phyloP scores from a whole-genome alignment of 768 basidiomycete genomes.

The Mycena metata region DNA sequence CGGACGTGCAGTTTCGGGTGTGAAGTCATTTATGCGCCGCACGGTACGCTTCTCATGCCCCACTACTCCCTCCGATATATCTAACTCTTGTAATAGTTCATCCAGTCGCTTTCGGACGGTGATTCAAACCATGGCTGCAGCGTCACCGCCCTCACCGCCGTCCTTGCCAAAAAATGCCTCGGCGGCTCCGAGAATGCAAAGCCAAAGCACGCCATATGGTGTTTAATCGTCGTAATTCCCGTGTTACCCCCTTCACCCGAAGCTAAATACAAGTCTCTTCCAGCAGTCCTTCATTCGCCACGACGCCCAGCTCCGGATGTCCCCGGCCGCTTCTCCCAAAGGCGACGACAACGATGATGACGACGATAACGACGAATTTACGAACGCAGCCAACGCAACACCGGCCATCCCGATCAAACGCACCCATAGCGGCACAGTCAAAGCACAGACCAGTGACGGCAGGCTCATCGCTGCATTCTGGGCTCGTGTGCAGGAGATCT shows the following conservation, averaged over 20 bases:
- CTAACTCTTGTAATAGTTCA: background rate
- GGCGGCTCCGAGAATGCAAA: slow-evolving; percentile 3
- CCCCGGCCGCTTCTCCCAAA: too few species aligned
- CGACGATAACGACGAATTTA: background rate
- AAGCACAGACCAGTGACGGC: slow-evolving; percentile 6
- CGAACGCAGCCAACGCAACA: too few species aligned
- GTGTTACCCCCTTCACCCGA: background rate
- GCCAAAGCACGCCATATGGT: slow-evolving; percentile 16
- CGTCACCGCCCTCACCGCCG: slow-evolving; percentile 2
- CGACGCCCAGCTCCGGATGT: slow-evolving; percentile 3
- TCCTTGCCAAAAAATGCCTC: background rate
- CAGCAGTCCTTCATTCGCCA: slow-evolving; percentile 15
- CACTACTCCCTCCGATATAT: background rate
- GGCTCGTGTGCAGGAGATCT: background rate
- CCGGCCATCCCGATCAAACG: slow-evolving; percentile 9
- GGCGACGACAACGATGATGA: too few species aligned
- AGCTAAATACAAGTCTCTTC: background rate
- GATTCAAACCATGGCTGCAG: background rate
- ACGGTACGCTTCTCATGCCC: background rate
- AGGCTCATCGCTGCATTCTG: slow-evolving; percentile 12
- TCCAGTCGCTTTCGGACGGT: background rate
- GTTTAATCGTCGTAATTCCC: background rate
- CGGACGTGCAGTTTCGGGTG: background rate
- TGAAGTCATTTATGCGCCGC: slow-evolving; percentile 10
- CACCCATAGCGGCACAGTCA: background rate